Evolutionary conservation across 176 grass and related monocot species (phyloP), one percentile per base, ranked within the genome.

Genomic region (Eleusine indica): DNA sequence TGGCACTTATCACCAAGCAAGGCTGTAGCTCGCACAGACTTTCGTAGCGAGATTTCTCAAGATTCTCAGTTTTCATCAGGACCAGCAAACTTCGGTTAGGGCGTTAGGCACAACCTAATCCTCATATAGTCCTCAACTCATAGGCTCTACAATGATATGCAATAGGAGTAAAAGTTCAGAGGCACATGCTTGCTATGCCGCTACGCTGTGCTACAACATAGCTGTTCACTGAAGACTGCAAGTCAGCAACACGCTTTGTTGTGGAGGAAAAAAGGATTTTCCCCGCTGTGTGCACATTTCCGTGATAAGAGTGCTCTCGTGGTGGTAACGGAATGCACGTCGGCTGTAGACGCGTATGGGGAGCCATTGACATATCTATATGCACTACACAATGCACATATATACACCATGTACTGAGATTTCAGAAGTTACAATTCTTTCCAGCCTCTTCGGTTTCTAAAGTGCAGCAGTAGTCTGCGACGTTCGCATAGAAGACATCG

Each of bases 381-480:
- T 86, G 39, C 37, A 60, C 57, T 53, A 18, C 73, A 11, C 15
- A 65, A 22, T 44, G 84, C 2, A 32, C 42, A 53, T 53, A 53
- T 53, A 71, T 39, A 64, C 56, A 35, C 6, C 63, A 16, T 17
- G 7, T 32, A 56, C 46, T 53, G 69, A 32, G 32, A 30, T 53
- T 80, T 39, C n/a, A 66, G 84, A 80, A 80, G 57, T 30, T 66
- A 10, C 52, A 29, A 21, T 13, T 16, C 67, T 6, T 41, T 82
- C 62, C 73, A 71, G 63, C 51, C 28, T 70, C 78, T 68, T 28
- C 15, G 73, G 38, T 80, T 78, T 74, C 89, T 80, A 68, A 71
- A 38, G 44, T 82, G 54, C 77, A 85, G 85, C 70, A 71, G 85
- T 65, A 70, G 47, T 83, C 77, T 44, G 76, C 69, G 22, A 71